phyloP scores from a whole-genome alignment of 2,329 filamentous ascomycete species.

The Diaporthe citrichinensis region DNA sequence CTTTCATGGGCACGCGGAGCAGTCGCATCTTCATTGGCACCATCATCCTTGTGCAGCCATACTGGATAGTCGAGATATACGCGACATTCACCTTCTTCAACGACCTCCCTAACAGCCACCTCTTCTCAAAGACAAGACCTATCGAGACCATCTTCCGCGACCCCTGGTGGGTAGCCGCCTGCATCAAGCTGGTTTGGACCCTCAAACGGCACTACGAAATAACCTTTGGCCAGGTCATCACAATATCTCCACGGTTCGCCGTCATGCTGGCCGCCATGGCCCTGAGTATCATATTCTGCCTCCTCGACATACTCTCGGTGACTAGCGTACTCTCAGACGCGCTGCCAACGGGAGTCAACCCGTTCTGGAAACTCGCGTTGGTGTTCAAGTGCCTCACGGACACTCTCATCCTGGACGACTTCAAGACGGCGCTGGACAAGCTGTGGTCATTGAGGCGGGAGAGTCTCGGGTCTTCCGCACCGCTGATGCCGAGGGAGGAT shows the following conservation, averaged over 20 bases:
- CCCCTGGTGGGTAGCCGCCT: slow-evolving; percentile 78
- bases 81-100: slow-evolving; percentile 75
- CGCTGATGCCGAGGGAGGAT: background rate
- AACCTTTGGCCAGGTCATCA: slow-evolving; percentile 68
- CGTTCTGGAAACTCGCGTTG: slow-evolving; percentile 74
- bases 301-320: slow-evolving; percentile 73
- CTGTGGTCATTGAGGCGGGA: slow-evolving; percentile 37
- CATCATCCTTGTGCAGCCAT: slow-evolving; percentile 71
- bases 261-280: slow-evolving; percentile 74
- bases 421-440: slow-evolving; percentile 70
- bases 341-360: slow-evolving; percentile 67
- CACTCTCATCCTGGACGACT: slow-evolving; percentile 76
- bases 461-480: slow-evolving; percentile 1
- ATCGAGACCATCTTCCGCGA: slow-evolving; percentile 55
- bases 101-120: slow-evolving; percentile 28
- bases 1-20: slow-evolving; percentile 66
- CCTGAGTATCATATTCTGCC: slow-evolving; percentile 71
- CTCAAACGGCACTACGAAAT: slow-evolving; percentile 75
- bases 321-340: slow-evolving; percentile 58
- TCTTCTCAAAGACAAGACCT: slow-evolving; percentile 34
- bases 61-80: slow-evolving; percentile 76
- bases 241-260: slow-evolving; percentile 74
- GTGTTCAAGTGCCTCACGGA: slow-evolving; percentile 79
- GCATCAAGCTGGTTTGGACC: slow-evolving; percentile 71
- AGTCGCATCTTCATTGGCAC: slow-evolving; percentile 71